A percentile compares a stretch with the other conserved stretches of the same genome.
Evolutionary conservation across 2,329 filamentous ascomycete species (phyloP).

Genomic region (Colletotrichum sp.): DNA sequence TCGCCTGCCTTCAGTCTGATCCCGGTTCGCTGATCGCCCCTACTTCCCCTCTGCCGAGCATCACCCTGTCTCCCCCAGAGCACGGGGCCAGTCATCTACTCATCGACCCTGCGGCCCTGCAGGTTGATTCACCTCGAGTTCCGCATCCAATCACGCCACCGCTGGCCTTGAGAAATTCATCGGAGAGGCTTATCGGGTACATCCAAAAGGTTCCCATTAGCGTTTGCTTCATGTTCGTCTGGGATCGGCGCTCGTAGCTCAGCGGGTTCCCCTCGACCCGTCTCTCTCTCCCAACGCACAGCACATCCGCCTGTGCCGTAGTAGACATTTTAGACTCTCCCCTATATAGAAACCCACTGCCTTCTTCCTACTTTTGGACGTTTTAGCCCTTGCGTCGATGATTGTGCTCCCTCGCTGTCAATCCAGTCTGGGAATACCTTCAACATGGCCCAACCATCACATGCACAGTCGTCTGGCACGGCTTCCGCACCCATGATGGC

Average conservation of each 20-base stretch:
- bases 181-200: background rate
- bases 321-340: constrained; percentile 18
- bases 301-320: background rate
- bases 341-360: constrained; percentile 24
- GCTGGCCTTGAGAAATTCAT: background rate
- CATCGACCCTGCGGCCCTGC: constrained; percentile 1
- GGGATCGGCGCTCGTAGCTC: constrained; percentile 16
- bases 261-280: constrained; percentile 9
- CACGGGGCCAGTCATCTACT: background rate
- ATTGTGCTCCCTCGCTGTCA: constrained; percentile 11
- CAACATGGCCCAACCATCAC: constrained; percentile 34
- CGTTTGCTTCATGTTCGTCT: constrained; percentile 26
- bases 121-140: background rate
- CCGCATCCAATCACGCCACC: constrained; percentile 7
- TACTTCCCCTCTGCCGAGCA: background rate
- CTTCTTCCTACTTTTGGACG: constrained; percentile 5
- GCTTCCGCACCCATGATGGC: constrained; percentile 22
- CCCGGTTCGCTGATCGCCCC: constrained; percentile 1
- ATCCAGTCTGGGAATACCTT: constrained; percentile 18
- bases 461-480: constrained; percentile 38
- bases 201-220: background rate
- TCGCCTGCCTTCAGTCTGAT: constrained; percentile 10
- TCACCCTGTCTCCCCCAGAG: constrained; percentile 5
- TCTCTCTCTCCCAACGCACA: background rate
- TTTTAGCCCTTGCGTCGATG: background rate